Base-by-base conservation (phyloP, 2,329 filamentous ascomycete genomes). In the Aspergillus chevalieri region DNA sequence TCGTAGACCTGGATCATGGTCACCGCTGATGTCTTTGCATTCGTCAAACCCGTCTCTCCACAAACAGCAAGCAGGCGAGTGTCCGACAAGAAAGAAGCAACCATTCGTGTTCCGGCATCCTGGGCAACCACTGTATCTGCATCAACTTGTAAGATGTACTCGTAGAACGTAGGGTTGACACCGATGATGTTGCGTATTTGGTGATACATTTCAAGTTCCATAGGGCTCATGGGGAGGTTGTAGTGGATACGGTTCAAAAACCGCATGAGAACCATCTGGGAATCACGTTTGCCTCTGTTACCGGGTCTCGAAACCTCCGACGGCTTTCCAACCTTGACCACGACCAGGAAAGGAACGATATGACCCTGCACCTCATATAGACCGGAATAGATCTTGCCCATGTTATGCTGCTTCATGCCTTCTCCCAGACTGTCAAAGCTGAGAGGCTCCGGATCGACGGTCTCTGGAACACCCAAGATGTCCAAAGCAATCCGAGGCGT, bases 1-100 rank as follows among this genome's bases (percentile, higher is more conserved):
- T 98, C 92, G 78, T 97, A 98, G 30, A 98, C 92, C 72, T 98
- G 93, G 68, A 98, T 98, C 92, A 97, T 97, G 46, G 93, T 98
- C 58, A 95, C 83, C 65, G 94, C 89, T 1, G 92, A 96, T 6
- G 86, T 80, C 70, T 96, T 96, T 52, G 90, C 87, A 66, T 98
- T 98, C 55, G 86, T 91, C 44, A 98, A 78, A 14, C 87, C 87
- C 0, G 93, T 98, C 72, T 98, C 93, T 73, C 93, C 93, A 65
- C 93, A 98, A 44, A 93, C 83, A 48, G 87, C 93, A 63, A 96
- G 92, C n/a, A 97, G 78, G 49, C 89, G 85, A 22, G 91, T 95
- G 67, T 98, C 93, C 62, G 93, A 83, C 41, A 96, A 72, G 77
- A 96, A 96, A 4, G 90, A 79, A 8, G 93, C 83, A 38, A 98